Evolutionary conservation across 208 protist species (phyloP).

Genomic region (Acanthamoeba triangularis): DNA sequence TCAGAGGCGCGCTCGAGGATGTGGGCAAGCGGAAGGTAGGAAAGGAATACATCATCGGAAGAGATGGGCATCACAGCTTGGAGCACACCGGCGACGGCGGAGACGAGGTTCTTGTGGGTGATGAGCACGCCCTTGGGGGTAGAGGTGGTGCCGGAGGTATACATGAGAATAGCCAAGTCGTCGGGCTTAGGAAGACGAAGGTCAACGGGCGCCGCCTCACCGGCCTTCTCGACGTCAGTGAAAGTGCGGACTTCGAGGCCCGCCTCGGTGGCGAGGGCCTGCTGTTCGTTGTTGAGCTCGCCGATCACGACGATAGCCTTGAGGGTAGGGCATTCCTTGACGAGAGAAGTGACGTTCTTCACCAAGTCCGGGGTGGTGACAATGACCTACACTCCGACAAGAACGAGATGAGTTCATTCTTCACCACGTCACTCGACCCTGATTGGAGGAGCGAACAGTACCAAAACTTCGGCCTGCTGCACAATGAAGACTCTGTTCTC

Average conservation of each 20-base stretch:
- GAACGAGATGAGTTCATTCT: neutral
- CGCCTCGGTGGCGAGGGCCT: neutral
- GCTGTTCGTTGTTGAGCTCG: slow-evolving; percentile 9
- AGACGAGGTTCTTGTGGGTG: slow-evolving; percentile 84
- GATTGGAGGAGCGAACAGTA: neutral
- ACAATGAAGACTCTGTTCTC: slow-evolving; percentile 87
- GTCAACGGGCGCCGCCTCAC: slow-evolving; percentile 28
- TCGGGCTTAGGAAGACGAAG: slow-evolving; percentile 77
- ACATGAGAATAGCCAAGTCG: slow-evolving; percentile 83
- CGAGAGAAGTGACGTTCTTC: slow-evolving; percentile 16
- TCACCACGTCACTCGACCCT: neutral
- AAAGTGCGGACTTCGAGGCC: slow-evolving; percentile 17
- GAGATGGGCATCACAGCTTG: slow-evolving; percentile 13
- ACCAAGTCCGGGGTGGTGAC: slow-evolving; percentile 45
- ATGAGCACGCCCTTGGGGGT: slow-evolving; percentile 89
- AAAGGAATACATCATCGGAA: slow-evolving; percentile 87
- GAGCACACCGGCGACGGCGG: slow-evolving; percentile 80
- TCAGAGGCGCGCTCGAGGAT: slow-evolving; percentile 89
- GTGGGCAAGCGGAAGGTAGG: slow-evolving; percentile 93
- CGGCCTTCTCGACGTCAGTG: slow-evolving; percentile 43
- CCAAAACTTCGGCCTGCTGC: slow-evolving; percentile 85
- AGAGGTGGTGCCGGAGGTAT: slow-evolving; percentile 90
- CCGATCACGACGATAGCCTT: neutral
- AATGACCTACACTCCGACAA: neutral
- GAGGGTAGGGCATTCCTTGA: slow-evolving; percentile 39